Evolutionary conservation across 2,329 filamentous ascomycete genomes (phyloP).

Genomic region (Pseudomassariella vexata): DNA sequence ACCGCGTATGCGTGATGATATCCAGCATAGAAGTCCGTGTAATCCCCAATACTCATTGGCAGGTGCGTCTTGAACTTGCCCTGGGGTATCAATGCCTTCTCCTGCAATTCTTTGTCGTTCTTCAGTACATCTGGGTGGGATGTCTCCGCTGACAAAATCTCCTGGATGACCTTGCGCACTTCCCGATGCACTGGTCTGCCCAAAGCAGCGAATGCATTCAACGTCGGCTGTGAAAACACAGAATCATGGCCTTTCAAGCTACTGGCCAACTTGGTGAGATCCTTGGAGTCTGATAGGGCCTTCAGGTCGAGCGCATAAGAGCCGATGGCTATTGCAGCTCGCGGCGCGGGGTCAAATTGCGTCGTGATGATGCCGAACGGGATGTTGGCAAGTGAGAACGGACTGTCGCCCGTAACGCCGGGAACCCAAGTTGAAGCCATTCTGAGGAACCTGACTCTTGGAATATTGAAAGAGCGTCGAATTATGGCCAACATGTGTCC

Average conservation of each 20-base stretch:
- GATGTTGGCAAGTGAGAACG: conserved; percentile 73
- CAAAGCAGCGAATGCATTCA: conserved; percentile 70
- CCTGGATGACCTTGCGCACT: conserved; percentile 65
- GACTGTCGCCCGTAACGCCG: conserved; percentile 26
- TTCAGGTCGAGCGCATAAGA: conserved; percentile 65
- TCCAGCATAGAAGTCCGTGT: conserved; percentile 82
- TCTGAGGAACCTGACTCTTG: too few species aligned
- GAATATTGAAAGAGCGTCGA: too few species aligned
- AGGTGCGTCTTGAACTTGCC: conserved; percentile 59
- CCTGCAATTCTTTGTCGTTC: conserved; percentile 52
- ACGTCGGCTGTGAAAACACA: conserved; percentile 58
- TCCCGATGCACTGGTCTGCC: conserved; percentile 61
- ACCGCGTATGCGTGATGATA: conserved; percentile 67
- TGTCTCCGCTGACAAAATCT: conserved; percentile 56
- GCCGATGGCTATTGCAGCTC: conserved; percentile 67
- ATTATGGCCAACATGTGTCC: too few species aligned
- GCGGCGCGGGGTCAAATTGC: conserved; percentile 44
- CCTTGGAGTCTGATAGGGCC: conserved; percentile 19
- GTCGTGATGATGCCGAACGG: conserved; percentile 79
- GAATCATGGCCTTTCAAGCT: conserved; percentile 48
- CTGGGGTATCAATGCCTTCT: conserved; percentile 53
- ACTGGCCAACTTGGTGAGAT: conserved; percentile 16
- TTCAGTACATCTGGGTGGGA: conserved; percentile 55
- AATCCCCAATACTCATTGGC: conserved; percentile 75
- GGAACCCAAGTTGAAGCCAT: conserved; percentile 25